Evolutionary conservation across 1,139 yeast genomes (phyloP), one percentile per base, ranked within the genome.

Genomic region (Suhomyces taliae): DNA sequence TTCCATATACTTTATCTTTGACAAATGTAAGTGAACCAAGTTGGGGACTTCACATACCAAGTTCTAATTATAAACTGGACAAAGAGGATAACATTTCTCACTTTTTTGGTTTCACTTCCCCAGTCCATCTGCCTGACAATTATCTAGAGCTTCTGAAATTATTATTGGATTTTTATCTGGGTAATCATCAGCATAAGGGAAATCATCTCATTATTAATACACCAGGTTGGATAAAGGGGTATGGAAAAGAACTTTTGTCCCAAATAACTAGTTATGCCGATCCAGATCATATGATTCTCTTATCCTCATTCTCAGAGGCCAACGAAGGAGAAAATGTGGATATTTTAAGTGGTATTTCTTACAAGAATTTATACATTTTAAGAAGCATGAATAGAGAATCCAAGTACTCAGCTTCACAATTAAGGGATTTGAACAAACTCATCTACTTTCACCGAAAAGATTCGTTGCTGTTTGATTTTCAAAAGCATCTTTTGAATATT

Each of bases 161-260:
- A 8, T 63, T 91, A 19, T 64, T 79, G 14, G 51, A 58, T 1
- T 53, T 56, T 27, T 81, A 72, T 49, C 33, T 45, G 19, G 52
- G 54, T 37, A 48, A 55, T 9, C 59, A 67, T 38, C 61, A 67
- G 39, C 55, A 60, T 1, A 51, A 53, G 15, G 70, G 72, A 39
- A 67, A 75, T 24, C 74, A 79, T 8, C 66, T 90, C 10, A 64
- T 93, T 1, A 75, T 91, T 4, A 91, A 91, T 57, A 82, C 95
- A 0, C 95, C 97, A 0, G 97, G 98, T 0, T 91, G 97, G 97
- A 79, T 90, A 27, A 88, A 87, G 64, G 98, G 98, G 0, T 83
- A 82, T 50, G 99, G 98, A 0, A 74, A 85, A 34, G 85, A 84
- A 46, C 66, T 91, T 8, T 69, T 89, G 19, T 68, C 67, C 12